Percentiles rank a stretch among this genome's conserved stretches.
Conservation (phyloP, 208 protist genomes). For the Perkinsela sp. region DNA sequence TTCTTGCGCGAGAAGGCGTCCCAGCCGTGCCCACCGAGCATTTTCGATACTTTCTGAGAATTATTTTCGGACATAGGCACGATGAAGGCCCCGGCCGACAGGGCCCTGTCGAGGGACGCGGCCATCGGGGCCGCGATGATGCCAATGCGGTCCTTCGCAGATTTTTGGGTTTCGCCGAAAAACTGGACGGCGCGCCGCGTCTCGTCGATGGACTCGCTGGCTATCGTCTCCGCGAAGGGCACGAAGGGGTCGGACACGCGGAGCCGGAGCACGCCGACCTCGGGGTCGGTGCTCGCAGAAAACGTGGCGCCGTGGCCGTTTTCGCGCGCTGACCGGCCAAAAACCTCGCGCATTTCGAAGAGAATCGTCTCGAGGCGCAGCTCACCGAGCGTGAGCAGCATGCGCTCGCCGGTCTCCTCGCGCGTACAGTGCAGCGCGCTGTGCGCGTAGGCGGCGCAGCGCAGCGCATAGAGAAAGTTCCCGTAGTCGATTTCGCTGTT, state of each 20-base stretch:
- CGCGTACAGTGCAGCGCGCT: not conserved
- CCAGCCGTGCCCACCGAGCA: constrained; percentile 51
- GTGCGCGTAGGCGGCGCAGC: not conserved
- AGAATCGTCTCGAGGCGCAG: not conserved
- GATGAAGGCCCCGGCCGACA: constrained; percentile 11
- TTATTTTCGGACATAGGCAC: not conserved
- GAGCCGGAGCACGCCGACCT: constrained; percentile 24
- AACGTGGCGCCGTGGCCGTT: constrained; percentile 3
- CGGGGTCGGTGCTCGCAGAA: constrained; percentile 70
- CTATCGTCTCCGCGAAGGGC: constrained; percentile 85
- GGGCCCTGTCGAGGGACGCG: constrained; percentile 16
- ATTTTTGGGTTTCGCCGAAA: not conserved
- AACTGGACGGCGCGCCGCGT: not conserved
- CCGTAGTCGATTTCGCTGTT: not conserved
- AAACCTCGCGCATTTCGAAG: constrained; percentile 2
- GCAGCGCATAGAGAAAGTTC: not conserved
- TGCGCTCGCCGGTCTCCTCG: not conserved
- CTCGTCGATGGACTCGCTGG: constrained; percentile 3
- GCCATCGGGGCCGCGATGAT: constrained; percentile 3
- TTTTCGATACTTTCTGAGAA: not conserved
- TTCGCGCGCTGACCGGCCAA: not conserved
- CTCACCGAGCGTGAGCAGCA: not conserved
- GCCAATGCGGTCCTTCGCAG: not conserved
- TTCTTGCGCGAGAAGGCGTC: constrained; percentile 75
- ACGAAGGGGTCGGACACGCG: constrained; percentile 79